phyloP scores from a whole-genome alignment of 2,329 filamentous ascomycete species.

The Penicillium sumatraense region DNA sequence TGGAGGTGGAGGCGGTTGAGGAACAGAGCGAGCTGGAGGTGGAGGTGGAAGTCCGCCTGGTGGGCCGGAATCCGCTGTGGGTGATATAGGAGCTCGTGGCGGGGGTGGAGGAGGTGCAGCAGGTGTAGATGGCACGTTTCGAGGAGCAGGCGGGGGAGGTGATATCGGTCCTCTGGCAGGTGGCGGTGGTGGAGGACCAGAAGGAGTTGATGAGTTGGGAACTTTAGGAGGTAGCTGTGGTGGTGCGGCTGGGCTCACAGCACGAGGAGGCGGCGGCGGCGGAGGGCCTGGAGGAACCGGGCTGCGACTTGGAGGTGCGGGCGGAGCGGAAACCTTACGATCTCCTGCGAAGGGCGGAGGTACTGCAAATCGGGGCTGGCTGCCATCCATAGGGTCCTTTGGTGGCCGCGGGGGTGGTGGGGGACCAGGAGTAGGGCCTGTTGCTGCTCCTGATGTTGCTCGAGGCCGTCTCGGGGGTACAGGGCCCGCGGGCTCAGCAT shows the following conservation, averaged over 20 bases:
- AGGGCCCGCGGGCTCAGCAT: conserved; percentile 62
- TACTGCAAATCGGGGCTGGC: conserved; percentile 67
- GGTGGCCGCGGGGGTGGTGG: conserved; percentile 71
- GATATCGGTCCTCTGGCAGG: conserved; percentile 52
- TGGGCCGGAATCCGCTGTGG: conserved; percentile 31
- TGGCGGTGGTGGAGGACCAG: conserved; percentile 63
- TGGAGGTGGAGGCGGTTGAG: conserved; percentile 51
- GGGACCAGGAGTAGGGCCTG: conserved; percentile 58
- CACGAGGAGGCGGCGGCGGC: conserved; percentile 65
- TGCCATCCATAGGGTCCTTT: conserved; percentile 73
- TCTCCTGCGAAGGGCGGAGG: conserved; percentile 79
- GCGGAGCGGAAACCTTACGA: conserved; percentile 64
- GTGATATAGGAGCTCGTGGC: conserved; percentile 37
- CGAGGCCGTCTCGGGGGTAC: conserved; percentile 53
- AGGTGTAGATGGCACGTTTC: conserved; percentile 34
- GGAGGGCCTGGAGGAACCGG: conserved; percentile 65
- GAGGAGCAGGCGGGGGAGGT: conserved; percentile 41
- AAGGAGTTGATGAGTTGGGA: conserved; percentile 38
- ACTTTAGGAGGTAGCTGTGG: conserved; percentile 57
- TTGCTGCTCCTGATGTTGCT: conserved; percentile 48
- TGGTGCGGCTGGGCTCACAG: conserved; percentile 45
- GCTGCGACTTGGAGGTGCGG: conserved; percentile 74
- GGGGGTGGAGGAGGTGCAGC: conserved; percentile 50
- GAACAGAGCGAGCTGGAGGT: conserved; percentile 58
- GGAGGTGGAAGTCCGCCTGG: conserved; percentile 38